A percentile compares a stretch with the other conserved stretches of the same genome.
Evolutionary conservation across 1,284 basidiomycete genomes (phyloP).

Genomic region (Sanghuangporus weigelae): DNA sequence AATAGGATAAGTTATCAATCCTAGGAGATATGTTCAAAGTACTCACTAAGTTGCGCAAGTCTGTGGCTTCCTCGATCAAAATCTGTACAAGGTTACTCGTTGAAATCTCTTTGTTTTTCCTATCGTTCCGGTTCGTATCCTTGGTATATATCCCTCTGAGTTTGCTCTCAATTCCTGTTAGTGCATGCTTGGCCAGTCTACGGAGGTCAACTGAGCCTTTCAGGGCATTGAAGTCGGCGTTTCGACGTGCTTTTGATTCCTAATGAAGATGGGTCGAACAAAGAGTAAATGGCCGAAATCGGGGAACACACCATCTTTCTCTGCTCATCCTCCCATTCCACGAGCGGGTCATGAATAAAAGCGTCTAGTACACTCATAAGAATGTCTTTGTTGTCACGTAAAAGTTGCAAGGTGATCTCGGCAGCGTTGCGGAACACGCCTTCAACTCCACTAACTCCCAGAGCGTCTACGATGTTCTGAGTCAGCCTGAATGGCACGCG

Average conservation of each 20-base stretch:
- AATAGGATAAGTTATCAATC: neutral
- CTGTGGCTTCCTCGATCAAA: slow-evolving; percentile 84
- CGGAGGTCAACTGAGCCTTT: slow-evolving; percentile 50
- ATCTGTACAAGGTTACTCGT: slow-evolving; percentile 86
- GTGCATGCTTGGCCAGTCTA: slow-evolving; percentile 64
- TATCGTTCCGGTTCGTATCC: slow-evolving; percentile 44
- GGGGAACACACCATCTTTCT: slow-evolving; percentile 44
- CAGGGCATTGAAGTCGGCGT: slow-evolving; percentile 37
- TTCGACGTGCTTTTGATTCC: slow-evolving; percentile 35
- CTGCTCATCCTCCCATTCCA: slow-evolving; percentile 89
- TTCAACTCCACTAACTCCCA: slow-evolving; percentile 94
- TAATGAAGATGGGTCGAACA: slow-evolving; percentile 18
- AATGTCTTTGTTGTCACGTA: slow-evolving; percentile 90
- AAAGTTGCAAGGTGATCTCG: slow-evolving; percentile 85
- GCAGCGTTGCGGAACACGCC: slow-evolving; percentile 91
- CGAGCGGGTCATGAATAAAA: slow-evolving; percentile 95
- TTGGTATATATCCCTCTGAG: slow-evolving; percentile 64
- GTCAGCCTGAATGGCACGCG: slow-evolving; percentile 95
- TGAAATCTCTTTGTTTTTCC: slow-evolving; percentile 59
- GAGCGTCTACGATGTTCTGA: slow-evolving; percentile 89
- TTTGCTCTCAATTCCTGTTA: slow-evolving; percentile 81
- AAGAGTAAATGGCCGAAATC: neutral
- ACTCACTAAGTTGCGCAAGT: slow-evolving; percentile 68
- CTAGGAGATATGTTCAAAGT: neutral
- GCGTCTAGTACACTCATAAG: slow-evolving; percentile 96